phyloP scores from a whole-genome alignment of 805 yeast species.

The Myxozyma vanderwaltii region DNA sequence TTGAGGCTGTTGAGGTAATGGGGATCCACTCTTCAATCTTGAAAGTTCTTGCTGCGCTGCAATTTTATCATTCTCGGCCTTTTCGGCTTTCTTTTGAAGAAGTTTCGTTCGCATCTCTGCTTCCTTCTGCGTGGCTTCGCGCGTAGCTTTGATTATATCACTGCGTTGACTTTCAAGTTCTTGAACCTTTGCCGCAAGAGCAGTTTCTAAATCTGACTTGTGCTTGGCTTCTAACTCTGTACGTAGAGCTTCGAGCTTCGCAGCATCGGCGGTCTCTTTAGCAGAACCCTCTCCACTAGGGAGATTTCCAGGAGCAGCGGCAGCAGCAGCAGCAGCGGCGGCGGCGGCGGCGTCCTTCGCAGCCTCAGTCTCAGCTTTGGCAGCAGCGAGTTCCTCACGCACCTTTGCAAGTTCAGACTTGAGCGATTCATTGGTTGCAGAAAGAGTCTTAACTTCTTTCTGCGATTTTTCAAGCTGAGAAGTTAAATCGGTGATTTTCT shows the following conservation, averaged over 20 bases:
- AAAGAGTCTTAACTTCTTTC: constrained; percentile 12
- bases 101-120: constrained; percentile 60
- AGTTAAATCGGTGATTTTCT: constrained; percentile 41
- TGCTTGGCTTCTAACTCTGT: constrained; percentile 37
- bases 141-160: constrained; percentile 50
- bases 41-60: constrained; percentile 30
- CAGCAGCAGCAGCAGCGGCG: constrained; percentile 10
- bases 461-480: constrained; percentile 15
- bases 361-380: constrained; percentile 18
- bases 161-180: constrained; percentile 48
- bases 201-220: constrained; percentile 35
- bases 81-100: constrained; percentile 56
- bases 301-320: constrained; percentile 37
- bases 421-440: constrained; percentile 3
- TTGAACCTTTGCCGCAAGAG: constrained; percentile 34
- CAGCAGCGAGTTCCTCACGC: constrained; percentile 14
- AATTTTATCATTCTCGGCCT: constrained; percentile 48
- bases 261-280: not conserved
- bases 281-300: not conserved
- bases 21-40: constrained; percentile 31
- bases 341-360: constrained; percentile 39
- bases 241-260: constrained; percentile 16
- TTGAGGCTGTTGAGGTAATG: constrained; percentile 4
- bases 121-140: constrained; percentile 57
- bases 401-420: constrained; percentile 17